Percentiles rank a stretch among this genome's conserved stretches.
Evolutionary conservation across 306 rosid genomes (phyloP).

Genomic region (Pyrus pyrifolia): DNA sequence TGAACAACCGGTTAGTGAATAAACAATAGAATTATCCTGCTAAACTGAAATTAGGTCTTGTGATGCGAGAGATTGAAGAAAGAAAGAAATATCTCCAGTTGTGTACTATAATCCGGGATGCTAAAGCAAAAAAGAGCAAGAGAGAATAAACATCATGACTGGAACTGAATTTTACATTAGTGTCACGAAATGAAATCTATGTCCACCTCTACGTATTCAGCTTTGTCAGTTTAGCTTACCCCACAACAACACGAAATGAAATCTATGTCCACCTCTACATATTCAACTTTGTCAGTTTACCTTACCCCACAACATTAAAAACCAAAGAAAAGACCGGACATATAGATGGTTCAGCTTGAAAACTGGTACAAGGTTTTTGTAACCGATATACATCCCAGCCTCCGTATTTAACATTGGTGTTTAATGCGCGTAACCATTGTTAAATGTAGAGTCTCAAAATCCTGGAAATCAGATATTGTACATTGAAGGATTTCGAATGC

Average conservation of each 20-base stretch:
- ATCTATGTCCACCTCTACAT: background rate
- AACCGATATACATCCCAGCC: too few relatives aligned
- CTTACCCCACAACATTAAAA: slow-evolving; percentile 1
- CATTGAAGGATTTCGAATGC: background rate
- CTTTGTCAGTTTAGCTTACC: slow-evolving; percentile 11
- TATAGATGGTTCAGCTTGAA: background rate
- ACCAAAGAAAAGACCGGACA: background rate
- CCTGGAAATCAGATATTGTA: background rate
- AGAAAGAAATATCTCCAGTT: background rate
- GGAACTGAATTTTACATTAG: background rate
- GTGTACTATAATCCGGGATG: background rate
- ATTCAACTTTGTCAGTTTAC: slow-evolving; percentile 8
- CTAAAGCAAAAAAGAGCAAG: background rate
- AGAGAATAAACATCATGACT: background rate
- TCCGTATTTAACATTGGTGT: too few relatives aligned
- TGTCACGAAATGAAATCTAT: background rate
- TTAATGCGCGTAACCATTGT: too few relatives aligned
- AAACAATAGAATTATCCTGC: background rate
- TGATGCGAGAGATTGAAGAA: background rate
- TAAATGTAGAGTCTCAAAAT: background rate
- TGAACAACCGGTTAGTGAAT: background rate
- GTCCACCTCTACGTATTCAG: background rate
- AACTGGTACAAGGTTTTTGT: background rate
- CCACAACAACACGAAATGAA: background rate
- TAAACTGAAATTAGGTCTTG: background rate